Evolutionary conservation across 768 basidiomycete genomes (phyloP), one percentile per base, ranked within the genome.

Genomic region (Boletus pseudo-olivaceus): DNA sequence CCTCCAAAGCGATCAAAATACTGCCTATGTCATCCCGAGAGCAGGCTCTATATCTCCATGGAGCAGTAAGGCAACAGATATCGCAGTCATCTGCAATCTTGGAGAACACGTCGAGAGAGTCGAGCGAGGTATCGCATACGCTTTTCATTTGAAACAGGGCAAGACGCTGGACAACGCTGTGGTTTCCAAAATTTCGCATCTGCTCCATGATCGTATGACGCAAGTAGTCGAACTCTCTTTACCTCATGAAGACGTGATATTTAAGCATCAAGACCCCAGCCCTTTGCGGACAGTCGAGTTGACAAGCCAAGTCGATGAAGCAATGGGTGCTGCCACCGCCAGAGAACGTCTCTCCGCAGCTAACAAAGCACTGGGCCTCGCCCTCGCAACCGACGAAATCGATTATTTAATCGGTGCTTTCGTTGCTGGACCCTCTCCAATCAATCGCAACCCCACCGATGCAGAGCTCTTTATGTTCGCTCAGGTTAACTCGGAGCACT

Each of bases 401-500:
- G 82, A 87, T 62, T 99, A 98, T 72, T 84, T 98, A 58, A 81
- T 97, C 59, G 79, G 89, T 49, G 93, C 90, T 11, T 99, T 93
- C 71, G 78, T 90, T 27, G 77, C 87, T n/a, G 87, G 88, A 6
- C 54, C 75, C 6, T 67, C 77, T 12, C 79, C 88, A 1, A 83
- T 89, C 70, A 77, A 78, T 45, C 84, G 95, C 34, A 87, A 93
- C 67, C 97, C 96, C 8, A 97, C 91, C 37, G 97, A 98, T 67
- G 95, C 96, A 4, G 97, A 99, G 69, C 78, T 99, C 8, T 99
- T 99, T 82, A 99, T 98, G 97, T 99, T 98, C 71, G 96, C 97
- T 4, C 97, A 99, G 67, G 96, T 99, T 69, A 99, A 99, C 75
- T 98, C 95, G n/a, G 97, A 99, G 71, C 97, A 98, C 67, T 99